Percentiles rank a stretch among this genome's conserved stretches.
phyloP scores from a whole-genome alignment of 192 early-diverging fungal genomes.

The Thamnidium elegans region DNA sequence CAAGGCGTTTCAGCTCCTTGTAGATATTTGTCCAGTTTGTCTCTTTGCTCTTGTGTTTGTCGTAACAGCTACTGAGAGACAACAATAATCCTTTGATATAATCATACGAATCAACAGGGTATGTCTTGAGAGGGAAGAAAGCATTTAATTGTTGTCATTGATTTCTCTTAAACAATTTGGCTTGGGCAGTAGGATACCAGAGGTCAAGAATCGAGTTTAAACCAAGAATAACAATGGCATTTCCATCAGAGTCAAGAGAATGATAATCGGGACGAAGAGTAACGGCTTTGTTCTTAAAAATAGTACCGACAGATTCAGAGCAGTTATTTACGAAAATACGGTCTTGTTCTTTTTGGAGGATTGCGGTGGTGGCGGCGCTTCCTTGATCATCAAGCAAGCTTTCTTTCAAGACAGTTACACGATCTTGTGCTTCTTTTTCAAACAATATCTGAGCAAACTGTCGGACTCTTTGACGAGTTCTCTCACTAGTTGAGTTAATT shows the following conservation, averaged over 20 bases:
- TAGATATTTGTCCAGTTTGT: conserved; percentile 6
- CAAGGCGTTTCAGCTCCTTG: conserved; percentile 4
- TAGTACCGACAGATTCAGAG: conserved; percentile 8
- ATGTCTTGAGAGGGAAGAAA: conserved; percentile 8
- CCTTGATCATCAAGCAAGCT: conserved; percentile 1
- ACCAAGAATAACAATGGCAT: conserved; percentile 8
- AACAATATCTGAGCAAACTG: conserved; percentile 11
- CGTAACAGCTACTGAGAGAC: background rate
- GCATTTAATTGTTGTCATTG: conserved; percentile 1
- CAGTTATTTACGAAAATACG: background rate
- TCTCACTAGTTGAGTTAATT: conserved; percentile 1
- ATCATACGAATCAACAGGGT: conserved; percentile 8
- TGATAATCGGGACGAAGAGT: background rate
- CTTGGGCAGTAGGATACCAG: conserved; percentile 7
- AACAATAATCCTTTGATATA: conserved; percentile 2
- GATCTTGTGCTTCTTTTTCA: conserved; percentile 8
- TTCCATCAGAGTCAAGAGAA: conserved; percentile 7
- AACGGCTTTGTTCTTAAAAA: background rate
- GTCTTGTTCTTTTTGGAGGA: conserved; percentile 9
- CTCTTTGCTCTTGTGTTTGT: conserved; percentile 4
- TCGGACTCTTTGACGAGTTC: conserved; percentile 1
- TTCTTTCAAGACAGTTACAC: conserved; percentile 2
- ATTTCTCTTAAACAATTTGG: conserved; percentile 4
- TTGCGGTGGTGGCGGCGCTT: background rate
- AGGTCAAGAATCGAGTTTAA: conserved; percentile 8